A percentile compares a stretch with the other conserved stretches of the same genome.
Conservation (phyloP, 2,329 filamentous ascomycete genomes). For the Scedosporium dehoogii region DNA sequence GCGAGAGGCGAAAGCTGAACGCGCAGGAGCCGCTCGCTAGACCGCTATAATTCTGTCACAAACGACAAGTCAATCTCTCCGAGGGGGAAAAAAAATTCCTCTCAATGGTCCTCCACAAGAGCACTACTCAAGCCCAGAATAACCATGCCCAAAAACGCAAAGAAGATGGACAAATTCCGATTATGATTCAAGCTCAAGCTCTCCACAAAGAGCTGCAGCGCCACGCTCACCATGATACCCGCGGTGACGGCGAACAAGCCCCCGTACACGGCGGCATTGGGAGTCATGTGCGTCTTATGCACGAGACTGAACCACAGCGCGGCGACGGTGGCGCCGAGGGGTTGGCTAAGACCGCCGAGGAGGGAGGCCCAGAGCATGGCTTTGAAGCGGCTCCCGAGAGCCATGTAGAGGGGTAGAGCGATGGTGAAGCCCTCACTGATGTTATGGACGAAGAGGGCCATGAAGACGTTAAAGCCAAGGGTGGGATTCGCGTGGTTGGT, state of each 20-base stretch:
- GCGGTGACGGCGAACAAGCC: constrained; percentile 81
- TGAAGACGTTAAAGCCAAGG: constrained; percentile 84
- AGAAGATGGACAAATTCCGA: constrained; percentile 64
- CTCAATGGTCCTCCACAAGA: constrained; percentile 52
- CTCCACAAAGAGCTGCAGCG: constrained; percentile 80
- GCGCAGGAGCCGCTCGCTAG: too few relatives aligned
- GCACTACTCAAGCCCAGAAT: constrained; percentile 78
- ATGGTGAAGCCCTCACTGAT: constrained; percentile 95
- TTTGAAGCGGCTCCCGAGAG: constrained; percentile 66
- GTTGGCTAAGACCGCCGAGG: constrained; percentile 79
- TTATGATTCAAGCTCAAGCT: constrained; percentile 74
- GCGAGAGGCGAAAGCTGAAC: too few relatives aligned
- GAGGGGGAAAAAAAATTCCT: too few relatives aligned
- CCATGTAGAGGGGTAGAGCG: constrained; percentile 85
- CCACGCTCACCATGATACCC: constrained; percentile 93
- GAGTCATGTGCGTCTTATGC: constrained; percentile 34
- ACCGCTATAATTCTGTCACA: too few relatives aligned
- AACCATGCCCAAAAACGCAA: constrained; percentile 79
- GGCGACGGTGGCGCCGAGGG: constrained; percentile 73
- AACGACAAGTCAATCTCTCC: too few relatives aligned
- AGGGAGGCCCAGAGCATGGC: constrained; percentile 80
- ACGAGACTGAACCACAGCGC: constrained; percentile 71
- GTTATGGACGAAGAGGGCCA: constrained; percentile 95
- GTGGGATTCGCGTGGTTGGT: constrained; percentile 92
- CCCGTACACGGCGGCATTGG: constrained; percentile 56